These are phyloP conservation scores for Trametes coccinea DNA, from an alignment of 768 basidiomycete species.

Conservation along the genomic window DNA sequence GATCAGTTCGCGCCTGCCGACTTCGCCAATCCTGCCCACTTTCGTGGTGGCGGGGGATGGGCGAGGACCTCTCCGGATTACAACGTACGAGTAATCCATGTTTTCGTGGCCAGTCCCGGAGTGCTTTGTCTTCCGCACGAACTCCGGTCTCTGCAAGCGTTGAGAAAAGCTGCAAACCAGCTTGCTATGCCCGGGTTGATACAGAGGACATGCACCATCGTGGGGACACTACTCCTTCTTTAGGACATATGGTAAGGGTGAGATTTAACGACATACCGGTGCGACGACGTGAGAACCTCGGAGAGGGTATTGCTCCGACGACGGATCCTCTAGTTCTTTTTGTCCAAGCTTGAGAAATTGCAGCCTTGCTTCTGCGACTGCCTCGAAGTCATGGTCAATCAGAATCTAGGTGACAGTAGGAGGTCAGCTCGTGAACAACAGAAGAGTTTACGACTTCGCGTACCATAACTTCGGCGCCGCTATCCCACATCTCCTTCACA, in stretches of 20 bases:
- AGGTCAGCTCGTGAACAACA: background rate
- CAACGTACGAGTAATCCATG: constrained; percentile 86
- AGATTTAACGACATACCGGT: constrained; percentile 55
- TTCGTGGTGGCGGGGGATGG: constrained; percentile 43
- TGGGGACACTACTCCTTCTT: constrained; percentile 75
- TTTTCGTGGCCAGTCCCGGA: constrained; percentile 84
- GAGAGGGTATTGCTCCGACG: constrained; percentile 36
- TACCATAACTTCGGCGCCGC: constrained; percentile 84
- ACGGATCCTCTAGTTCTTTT: constrained; percentile 54
- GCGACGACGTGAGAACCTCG: constrained; percentile 83
- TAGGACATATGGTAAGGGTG: constrained; percentile 2
- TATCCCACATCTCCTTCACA: constrained; percentile 88
- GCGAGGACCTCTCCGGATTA: constrained; percentile 76
- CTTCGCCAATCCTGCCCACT: constrained; percentile 53
- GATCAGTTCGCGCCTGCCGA: constrained; percentile 48
- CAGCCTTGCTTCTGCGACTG: constrained; percentile 76
- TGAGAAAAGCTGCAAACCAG: constrained; percentile 84
- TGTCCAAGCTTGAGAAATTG: constrained; percentile 64
- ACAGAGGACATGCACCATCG: constrained; percentile 80
- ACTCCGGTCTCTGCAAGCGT: constrained; percentile 81
- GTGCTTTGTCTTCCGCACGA: constrained; percentile 87
- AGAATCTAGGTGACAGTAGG: constrained; percentile 55
- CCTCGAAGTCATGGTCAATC: constrained; percentile 84
- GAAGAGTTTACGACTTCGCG: constrained; percentile 6
- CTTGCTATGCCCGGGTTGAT: constrained; percentile 50